Conservation (phyloP, 306 rosid species). For the Clitoria ternatea region DNA sequence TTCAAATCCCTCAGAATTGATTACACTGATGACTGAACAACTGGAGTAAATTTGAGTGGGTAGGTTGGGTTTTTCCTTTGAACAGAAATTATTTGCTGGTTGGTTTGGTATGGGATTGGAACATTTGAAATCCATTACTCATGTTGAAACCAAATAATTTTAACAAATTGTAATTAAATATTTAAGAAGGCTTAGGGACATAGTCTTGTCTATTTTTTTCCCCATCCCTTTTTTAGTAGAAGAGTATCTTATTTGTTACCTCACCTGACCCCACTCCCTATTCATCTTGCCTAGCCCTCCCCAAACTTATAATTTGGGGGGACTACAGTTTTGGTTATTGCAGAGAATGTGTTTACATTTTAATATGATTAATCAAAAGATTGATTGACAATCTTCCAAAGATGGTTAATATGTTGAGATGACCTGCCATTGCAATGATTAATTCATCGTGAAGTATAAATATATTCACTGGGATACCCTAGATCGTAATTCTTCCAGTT, state of each 20-base stretch:
- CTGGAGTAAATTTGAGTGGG: conserved; percentile 17
- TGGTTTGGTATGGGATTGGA: conserved; percentile 15
- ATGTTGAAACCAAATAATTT: background rate
- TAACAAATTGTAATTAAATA: background rate
- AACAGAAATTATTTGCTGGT: conserved; percentile 15
- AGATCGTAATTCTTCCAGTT: background rate
- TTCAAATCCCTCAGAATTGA: conserved; percentile 15
- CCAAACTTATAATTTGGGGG: background rate
- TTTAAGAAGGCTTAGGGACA: conserved; percentile 15
- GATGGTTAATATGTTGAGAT: conserved; percentile 7
- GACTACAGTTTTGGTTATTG: background rate
- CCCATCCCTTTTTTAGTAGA: background rate
- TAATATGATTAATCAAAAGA: background rate
- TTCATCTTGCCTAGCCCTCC: background rate
- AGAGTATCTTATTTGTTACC: background rate
- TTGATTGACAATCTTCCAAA: background rate
- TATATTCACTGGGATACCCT: background rate
- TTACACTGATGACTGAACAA: conserved; percentile 19
- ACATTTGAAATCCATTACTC: conserved; percentile 17
- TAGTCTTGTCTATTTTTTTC: background rate
- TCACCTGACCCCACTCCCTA: background rate
- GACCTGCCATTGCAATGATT: background rate
- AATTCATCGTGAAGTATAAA: conserved; percentile 2
- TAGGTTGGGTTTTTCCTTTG: conserved; percentile 15
- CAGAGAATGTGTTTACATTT: conserved; percentile 6